Percentiles rank a stretch among this genome's conserved stretches.
Evolutionary conservation across 148 eudicot species (phyloP).

Genomic region (Euryodendron excelsum): DNA sequence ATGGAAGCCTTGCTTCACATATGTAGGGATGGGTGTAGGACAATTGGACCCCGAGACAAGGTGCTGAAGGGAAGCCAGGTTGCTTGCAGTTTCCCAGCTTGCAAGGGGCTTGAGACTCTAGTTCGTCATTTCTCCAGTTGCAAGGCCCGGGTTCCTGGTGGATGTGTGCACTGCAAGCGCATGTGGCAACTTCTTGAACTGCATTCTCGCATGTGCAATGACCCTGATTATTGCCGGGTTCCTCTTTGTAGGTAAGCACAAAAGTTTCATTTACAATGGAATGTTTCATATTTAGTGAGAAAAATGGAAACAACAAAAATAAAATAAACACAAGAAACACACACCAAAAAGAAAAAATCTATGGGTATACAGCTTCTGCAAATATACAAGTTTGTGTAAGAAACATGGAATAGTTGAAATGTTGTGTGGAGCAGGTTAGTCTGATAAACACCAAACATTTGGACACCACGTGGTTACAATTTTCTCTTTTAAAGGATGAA

Average conservation of each 20-base stretch:
- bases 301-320: no score
- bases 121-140: conserved; percentile 71
- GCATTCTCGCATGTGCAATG: conserved; percentile 70
- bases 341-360: no score
- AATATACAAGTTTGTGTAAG: no score
- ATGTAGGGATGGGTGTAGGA: conserved; percentile 76
- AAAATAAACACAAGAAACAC: no score
- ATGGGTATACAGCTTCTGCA: no score
- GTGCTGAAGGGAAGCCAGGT: conserved; percentile 51
- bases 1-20: conserved; percentile 81
- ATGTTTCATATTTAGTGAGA: no score
- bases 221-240: conserved; percentile 69
- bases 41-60: conserved; percentile 78
- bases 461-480: no score
- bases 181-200: conserved; percentile 89
- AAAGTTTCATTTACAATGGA: not conserved
- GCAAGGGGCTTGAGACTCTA: conserved; percentile 69
- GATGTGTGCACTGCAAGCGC: conserved; percentile 77
- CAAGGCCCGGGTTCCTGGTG: conserved; percentile 67
- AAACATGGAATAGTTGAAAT: no score
- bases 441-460: no score
- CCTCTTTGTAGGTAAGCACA: conserved; percentile 75
- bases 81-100: conserved; percentile 55
- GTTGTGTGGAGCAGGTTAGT: no score
- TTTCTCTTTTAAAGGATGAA: no score